Evolutionary conservation across 2,329 filamentous ascomycete genomes (phyloP), one percentile per base, ranked within the genome.

Genomic region (Fusarium sp.): DNA sequence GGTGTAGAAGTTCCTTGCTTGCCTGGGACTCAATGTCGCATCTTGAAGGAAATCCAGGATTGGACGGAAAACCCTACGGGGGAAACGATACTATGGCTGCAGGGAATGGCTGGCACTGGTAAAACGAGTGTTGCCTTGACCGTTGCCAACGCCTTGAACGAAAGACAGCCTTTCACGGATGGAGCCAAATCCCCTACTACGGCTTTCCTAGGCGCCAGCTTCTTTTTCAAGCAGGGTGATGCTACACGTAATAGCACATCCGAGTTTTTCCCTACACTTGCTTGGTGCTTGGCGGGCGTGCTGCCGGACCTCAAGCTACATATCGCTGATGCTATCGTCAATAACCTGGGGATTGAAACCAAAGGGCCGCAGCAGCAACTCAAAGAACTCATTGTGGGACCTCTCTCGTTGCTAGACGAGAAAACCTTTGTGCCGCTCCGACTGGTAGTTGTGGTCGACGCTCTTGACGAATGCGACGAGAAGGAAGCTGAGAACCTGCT

Each of bases 181-280:
- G 48, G 8, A 16, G 13, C 16, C 6, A 10, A 6, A 1, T 18
- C 58, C 1, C 34, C 15, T 4, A 12, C 13, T 0, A 50, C 36
- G 1, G 18, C 52, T 3, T 57, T 65, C 16, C 65, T 66, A 3
- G 62, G 58, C 0, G 62, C 58, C 5, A 62, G 40, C 12, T 68
- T 62, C 58, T 68, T 68, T 58, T 62, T 68, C 18, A 60, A 52
- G 2, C 53, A 65, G 4, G 53, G 15, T 2, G 65, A 65, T 36
- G 41, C 57, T 1, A 65, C 61, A 0, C 52, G 65, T 18, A 62
- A 62, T 7, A 47, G 6, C 12, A 61, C 43, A 4, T 10, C 4
- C 3, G 13, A 12, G 3, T 46, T 60, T 7, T 62, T 60, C 8
- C 44, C 44, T 7, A 61, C 65, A 1, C 27, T 67, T 3, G 60